Conservation (phyloP, 2,329 filamentous ascomycete species). For the Trichoderma atrobrunneum region DNA sequence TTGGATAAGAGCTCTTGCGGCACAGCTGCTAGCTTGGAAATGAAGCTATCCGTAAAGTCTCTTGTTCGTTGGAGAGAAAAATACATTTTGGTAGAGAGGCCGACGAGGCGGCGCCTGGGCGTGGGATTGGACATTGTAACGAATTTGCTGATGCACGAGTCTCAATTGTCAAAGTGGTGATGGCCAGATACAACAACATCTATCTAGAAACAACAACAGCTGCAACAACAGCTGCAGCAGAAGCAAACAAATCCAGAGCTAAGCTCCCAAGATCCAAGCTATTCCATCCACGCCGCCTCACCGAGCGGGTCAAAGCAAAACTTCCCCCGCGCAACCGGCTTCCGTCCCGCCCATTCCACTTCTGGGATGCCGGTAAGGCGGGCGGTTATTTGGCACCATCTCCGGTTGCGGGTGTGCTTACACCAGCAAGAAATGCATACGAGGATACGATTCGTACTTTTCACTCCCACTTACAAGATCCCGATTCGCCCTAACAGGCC, state of each 20-base stretch:
- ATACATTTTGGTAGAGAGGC: conserved; percentile 78
- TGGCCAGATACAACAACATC: neutral
- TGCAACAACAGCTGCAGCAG: neutral
- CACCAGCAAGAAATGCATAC: neutral
- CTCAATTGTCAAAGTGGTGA: neutral
- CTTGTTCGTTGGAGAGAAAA: conserved; percentile 64
- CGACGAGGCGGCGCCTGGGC: conserved; percentile 58
- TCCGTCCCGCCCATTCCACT: conserved; percentile 18
- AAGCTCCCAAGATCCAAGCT: neutral
- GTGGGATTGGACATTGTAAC: conserved; percentile 20
- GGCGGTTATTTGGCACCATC: neutral
- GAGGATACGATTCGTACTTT: neutral
- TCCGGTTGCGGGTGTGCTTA: conserved; percentile 3
- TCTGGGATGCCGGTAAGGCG: conserved; percentile 16
- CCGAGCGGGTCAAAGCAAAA: conserved; percentile 6
- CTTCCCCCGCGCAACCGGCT: conserved; percentile 10
- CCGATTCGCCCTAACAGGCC: neutral
- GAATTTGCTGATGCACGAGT: neutral
- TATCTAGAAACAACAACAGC: neutral
- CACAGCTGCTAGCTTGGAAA: conserved; percentile 44
- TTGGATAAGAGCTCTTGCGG: conserved; percentile 43
- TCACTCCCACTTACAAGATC: neutral
- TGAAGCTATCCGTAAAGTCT: conserved; percentile 51
- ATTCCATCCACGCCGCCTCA: neutral
- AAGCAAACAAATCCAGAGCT: neutral